Evolutionary conservation across 179 eudicot genomes (phyloP), one percentile per base, ranked within the genome.

Genomic region (Actinidia chinensis): DNA sequence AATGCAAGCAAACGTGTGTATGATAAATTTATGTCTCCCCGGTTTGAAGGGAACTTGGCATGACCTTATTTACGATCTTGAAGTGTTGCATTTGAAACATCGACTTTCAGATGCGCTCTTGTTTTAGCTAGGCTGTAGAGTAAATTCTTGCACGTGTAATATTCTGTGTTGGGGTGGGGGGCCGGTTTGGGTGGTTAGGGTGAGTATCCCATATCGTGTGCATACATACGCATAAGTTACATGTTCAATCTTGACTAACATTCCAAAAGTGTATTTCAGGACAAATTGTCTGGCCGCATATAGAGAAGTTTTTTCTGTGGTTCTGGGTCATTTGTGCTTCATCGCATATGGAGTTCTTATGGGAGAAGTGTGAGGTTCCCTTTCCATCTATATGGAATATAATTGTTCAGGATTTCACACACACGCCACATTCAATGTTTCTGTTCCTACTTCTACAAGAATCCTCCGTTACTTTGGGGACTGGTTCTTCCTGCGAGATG

Each of bases 321-420:
- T 89, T 76, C 87, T 20, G 75, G 87, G 69, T 82, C 89, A 25
- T 74, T 85, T 82, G 52, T 87, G 85, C 88, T 50, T 89, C 91
- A 75, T 85, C 89, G 86, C 90, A 13, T 86, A 92, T 73, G 91
- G 94, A 76, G 83, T 96, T 81, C 92, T 96, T 51, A 91, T 86
- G 0, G 99, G 99, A 63, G 90, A 81, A 88, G 90, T 97, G 99
- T 93, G 46, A 76, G 81, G 64, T 47, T 33, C 36, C 20, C 52
- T 51, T 33, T 33, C 43, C n/a, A 12, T n/a, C 28, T 69, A 40
- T 60, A 74, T 64, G 14, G n/a, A 54, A 48, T 59, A 11, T 60
- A 43, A 66, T 55, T 66, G 25, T 11, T n/a, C 20, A 13, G 4
- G 50, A 75, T 65, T 65, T 50, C 47, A 8, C 11, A 0, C 8